Base-by-base conservation (phyloP, 139 green algal species). In the Chlamydomonas sphaeroides region DNA sequence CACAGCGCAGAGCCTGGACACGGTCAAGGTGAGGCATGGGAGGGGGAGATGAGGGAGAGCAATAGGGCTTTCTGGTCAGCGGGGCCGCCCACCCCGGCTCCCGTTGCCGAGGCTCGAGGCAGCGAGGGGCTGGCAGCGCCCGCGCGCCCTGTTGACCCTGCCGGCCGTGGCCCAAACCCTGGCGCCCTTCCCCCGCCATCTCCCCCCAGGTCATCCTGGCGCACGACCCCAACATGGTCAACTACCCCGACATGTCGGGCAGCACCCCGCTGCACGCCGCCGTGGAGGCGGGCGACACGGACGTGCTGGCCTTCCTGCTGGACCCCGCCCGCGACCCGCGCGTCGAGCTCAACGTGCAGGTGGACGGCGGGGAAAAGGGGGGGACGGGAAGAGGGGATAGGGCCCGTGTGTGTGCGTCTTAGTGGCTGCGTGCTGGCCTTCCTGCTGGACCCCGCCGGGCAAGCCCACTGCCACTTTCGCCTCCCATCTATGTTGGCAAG, bases 251-350 rank as follows among this genome's bases (percentile, higher is more conserved):
- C 80, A 84, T 79, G 66, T 70, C 33, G 21, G 92, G 87, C 73
- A 86, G 88, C 89, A 88, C 86, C 8, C 85, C 92, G 5, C 85
- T 94, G 68, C 92, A 95, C 77, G 70, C 73, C 30, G 88, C 86
- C 0, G 87, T 84, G 30, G 74, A 76, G 4, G 79, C 71, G 49
- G 79, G 87, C 32, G 77, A 88, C 65, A n/a, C 39, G 41, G 72
- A 85, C 26, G 72, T 90, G 7, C 74, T 92, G 28, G 30, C 30
- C 1, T 78, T 84, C 76, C 79, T 94, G 85, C 65, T 92, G 67
- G 35, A 25, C 0, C 35, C 62, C 0, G 66, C 78, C 5, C 35
- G 74, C 23, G 0, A 80, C 35, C 74, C 74, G 57, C 59, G 59
- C 30, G 81, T 78, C 1, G 66, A 81, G 39, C 67, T 86, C 35